A percentile compares a stretch with the other conserved stretches of the same genome.
Conservation (phyloP, 2,329 filamentous ascomycete species). For the Alternaria arborescens region DNA sequence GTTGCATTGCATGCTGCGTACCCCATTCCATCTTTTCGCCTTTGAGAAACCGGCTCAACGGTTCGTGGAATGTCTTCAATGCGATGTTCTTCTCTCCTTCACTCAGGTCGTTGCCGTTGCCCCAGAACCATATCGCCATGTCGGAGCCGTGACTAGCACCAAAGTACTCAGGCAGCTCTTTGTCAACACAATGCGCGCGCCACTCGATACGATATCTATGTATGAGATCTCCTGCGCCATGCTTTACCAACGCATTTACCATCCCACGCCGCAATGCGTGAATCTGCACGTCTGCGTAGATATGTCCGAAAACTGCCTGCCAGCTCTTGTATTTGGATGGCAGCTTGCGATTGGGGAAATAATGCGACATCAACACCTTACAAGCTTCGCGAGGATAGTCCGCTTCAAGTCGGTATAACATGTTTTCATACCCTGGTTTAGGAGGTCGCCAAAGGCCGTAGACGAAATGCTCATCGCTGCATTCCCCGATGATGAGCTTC, state of each 20-base stretch:
- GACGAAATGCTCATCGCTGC: constrained; percentile 61
- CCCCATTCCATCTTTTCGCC: constrained; percentile 55
- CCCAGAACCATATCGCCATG: constrained; percentile 65
- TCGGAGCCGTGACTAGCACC: constrained; percentile 65
- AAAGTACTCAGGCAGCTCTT: constrained; percentile 56
- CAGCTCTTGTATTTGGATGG: constrained; percentile 56
- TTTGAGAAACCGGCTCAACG: constrained; percentile 52
- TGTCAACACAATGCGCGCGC: constrained; percentile 59
- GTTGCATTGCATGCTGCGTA: constrained; percentile 44
- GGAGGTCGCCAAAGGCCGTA: constrained; percentile 63
- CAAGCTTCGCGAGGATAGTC: constrained; percentile 61
- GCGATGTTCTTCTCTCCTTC: constrained; percentile 57
- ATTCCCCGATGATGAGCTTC: constrained; percentile 64
- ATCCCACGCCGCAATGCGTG: constrained; percentile 63
- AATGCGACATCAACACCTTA: constrained; percentile 55
- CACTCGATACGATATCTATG: constrained; percentile 65
- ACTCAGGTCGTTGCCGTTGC: constrained; percentile 55
- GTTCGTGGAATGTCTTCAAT: constrained; percentile 47
- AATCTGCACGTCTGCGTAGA: constrained; percentile 67
- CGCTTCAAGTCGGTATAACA: constrained; percentile 59
- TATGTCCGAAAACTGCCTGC: constrained; percentile 61
- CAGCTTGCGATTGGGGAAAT: constrained; percentile 54
- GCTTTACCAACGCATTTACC: constrained; percentile 54
- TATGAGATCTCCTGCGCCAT: constrained; percentile 57
- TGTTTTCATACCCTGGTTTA: constrained; percentile 48